phyloP scores from a whole-genome alignment of 345 rosid species.

The Acer campestre region DNA sequence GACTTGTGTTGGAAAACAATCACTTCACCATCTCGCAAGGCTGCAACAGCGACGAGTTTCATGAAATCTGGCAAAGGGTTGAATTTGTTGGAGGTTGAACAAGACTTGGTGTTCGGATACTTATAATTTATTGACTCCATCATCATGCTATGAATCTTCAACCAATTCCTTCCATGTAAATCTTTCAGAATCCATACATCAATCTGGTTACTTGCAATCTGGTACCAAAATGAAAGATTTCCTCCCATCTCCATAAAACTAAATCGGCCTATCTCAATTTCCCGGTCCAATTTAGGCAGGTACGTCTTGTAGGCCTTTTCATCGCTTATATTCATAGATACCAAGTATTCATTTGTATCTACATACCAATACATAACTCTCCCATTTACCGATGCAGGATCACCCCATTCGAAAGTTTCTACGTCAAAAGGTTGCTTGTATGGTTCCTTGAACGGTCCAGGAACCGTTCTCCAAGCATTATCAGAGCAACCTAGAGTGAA shows the following conservation, averaged over 20 bases:
- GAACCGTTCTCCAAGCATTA: no score
- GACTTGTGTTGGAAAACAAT: background rate
- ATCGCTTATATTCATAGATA: conserved; percentile 23
- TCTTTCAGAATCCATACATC: conserved; percentile 24
- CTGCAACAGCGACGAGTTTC: background rate
- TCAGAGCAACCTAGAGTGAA: no score
- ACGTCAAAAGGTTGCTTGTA: no score
- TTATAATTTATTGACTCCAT: background rate
- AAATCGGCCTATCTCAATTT: background rate
- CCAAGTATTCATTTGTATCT: background rate
- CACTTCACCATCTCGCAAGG: conserved; percentile 9
- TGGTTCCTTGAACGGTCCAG: no score
- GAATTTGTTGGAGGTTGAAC: background rate
- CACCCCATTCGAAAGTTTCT: background rate
- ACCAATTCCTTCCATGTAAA: conserved; percentile 10
- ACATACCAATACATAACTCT: conserved; percentile 20
- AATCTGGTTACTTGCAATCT: background rate
- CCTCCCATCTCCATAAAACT: conserved; percentile 9
- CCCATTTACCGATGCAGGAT: conserved; percentile 5
- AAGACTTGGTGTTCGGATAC: background rate
- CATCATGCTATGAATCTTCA: conserved; percentile 10
- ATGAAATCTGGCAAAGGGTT: background rate
- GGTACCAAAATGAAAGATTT: conserved; percentile 3
- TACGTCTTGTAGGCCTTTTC: background rate
- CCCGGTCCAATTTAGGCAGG: background rate